Conservation (phyloP, 2,329 filamentous ascomycete species). For the Cucurbitaria berberidis region DNA sequence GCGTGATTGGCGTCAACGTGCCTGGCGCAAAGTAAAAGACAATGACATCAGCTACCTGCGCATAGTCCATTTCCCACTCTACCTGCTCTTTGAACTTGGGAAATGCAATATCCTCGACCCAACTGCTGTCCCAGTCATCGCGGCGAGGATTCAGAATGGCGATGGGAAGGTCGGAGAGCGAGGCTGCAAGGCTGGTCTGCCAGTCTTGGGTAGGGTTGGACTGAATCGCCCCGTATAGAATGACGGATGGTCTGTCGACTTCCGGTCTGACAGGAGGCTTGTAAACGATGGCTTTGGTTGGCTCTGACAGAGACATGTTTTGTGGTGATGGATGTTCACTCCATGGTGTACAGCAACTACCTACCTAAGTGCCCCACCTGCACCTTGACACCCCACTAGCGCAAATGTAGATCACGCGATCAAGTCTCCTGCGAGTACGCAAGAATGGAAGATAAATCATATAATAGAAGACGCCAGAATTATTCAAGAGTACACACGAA, state of each 20-base stretch:
- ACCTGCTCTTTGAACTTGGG: slow-evolving; percentile 62
- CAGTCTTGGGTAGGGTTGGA: slow-evolving; percentile 52
- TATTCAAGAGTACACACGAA: no score
- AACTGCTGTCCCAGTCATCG: slow-evolving; percentile 63
- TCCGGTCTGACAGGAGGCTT: slow-evolving; percentile 26
- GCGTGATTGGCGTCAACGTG: slow-evolving; percentile 61
- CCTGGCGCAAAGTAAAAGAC: slow-evolving; percentile 62
- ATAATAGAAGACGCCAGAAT: no score
- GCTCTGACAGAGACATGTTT: slow-evolving; percentile 16
- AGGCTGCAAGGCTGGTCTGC: slow-evolving; percentile 55
- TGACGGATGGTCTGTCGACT: slow-evolving; percentile 51
- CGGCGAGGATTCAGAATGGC: slow-evolving; percentile 65
- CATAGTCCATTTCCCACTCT: slow-evolving; percentile 67
- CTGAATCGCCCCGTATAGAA: slow-evolving; percentile 65
- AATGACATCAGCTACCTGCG: slow-evolving; percentile 61
- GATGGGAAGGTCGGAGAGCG: slow-evolving; percentile 52
- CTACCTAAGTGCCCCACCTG: slow-evolving; percentile 1
- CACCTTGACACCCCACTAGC: slow-evolving; percentile 4
- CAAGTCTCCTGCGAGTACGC: no score
- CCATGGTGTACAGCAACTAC: neutral
- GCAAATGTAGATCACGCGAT: neutral
- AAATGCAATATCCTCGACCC: slow-evolving; percentile 61
- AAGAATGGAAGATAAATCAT: no score
- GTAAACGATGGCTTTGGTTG: slow-evolving; percentile 24
- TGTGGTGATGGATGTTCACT: neutral